Percentiles rank a stretch among this genome's conserved stretches.
Evolutionary conservation across 345 rosid genomes (phyloP).

Genomic region (Cardiospermum halicacabum): DNA sequence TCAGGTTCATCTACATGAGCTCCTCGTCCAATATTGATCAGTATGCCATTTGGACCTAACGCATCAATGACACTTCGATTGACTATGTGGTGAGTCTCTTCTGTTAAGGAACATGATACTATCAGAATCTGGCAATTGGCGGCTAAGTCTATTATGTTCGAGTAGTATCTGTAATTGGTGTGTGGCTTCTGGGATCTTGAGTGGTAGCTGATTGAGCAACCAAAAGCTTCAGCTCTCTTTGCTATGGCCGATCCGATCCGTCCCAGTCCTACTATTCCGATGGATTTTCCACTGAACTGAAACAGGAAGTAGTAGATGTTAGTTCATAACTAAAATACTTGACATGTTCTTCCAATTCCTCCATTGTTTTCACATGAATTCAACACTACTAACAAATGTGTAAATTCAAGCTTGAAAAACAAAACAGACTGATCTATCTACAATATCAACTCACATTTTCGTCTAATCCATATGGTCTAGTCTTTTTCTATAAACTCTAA

Average conservation of each 20-base stretch:
- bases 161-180: constrained; percentile 33
- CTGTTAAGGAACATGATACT: constrained; percentile 52
- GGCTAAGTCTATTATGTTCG: constrained; percentile 42
- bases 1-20: constrained; percentile 52
- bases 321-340: background rate
- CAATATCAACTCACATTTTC: too few species aligned
- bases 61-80: constrained; percentile 46
- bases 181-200: constrained; percentile 41
- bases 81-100: constrained; percentile 46
- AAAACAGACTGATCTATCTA: too few species aligned
- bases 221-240: constrained; percentile 55
- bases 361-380: background rate
- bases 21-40: constrained; percentile 60
- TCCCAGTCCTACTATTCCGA: constrained; percentile 60
- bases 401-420: background rate
- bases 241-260: constrained; percentile 58
- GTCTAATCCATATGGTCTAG: background rate
- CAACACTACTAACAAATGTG: too few species aligned
- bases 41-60: constrained; percentile 55
- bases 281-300: constrained; percentile 56
- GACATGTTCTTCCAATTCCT: background rate
- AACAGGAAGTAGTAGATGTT: constrained; percentile 10
- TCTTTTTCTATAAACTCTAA: background rate
- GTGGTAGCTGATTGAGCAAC: constrained; percentile 45
- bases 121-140: constrained; percentile 40